Conservation (phyloP, 805 yeast species). For the Wickerhamomyces kurtzmanii region DNA sequence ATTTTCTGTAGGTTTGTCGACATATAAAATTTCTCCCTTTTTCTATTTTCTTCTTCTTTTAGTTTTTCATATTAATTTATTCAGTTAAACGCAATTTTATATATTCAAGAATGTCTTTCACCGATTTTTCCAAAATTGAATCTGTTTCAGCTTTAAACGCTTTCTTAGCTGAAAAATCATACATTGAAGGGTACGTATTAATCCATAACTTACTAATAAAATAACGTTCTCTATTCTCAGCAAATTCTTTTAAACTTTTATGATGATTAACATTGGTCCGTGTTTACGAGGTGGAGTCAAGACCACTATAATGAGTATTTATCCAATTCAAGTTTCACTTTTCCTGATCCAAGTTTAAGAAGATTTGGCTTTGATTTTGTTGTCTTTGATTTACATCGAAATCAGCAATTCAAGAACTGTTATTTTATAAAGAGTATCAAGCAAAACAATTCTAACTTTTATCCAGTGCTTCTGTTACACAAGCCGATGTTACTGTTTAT, state of each 20-base stretch:
- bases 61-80: background rate
- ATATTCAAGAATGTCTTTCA: constrained; percentile 49
- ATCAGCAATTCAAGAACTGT: too few species aligned
- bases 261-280: constrained; percentile 88
- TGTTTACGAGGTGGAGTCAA: constrained; percentile 93
- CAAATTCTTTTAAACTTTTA: too few species aligned
- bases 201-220: too few species aligned
- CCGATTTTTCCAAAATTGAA: constrained; percentile 75
- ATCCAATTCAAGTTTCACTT: constrained; percentile 33
- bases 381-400: background rate
- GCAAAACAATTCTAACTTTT: constrained; percentile 10
- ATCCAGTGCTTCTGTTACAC: constrained; percentile 74
- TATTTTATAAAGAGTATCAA: background rate
- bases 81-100: background rate
- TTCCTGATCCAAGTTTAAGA: constrained; percentile 23
- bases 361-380: constrained; percentile 1
- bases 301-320: constrained; percentile 96
- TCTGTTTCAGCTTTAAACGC: constrained; percentile 68
- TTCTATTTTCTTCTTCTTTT: background rate
- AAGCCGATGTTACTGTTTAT: constrained; percentile 92
- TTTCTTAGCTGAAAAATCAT: constrained; percentile 85
- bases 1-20: background rate
- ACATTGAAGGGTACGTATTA: constrained; percentile 85
- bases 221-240: too few species aligned
- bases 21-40: background rate